Conservation (phyloP, 108 stramenopile species). For the Nitzschia sp. region DNA sequence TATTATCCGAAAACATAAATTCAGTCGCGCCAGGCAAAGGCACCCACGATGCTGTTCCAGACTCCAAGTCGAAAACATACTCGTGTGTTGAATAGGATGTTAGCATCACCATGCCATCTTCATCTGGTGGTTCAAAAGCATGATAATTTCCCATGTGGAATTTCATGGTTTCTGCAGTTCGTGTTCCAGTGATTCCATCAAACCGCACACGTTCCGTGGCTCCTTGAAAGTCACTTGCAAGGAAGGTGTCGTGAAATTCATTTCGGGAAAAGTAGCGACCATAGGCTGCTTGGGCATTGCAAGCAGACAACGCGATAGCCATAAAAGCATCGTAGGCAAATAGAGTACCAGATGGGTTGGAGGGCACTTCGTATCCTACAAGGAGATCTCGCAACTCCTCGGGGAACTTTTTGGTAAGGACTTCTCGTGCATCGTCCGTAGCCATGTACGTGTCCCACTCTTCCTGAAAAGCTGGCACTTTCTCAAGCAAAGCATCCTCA, state of each 20-base stretch:
- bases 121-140: background rate
- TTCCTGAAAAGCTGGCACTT: background rate
- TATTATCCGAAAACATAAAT: background rate
- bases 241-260: background rate
- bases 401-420: background rate
- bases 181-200: background rate
- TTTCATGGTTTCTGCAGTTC: background rate
- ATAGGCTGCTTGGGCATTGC: slow-evolving; percentile 3
- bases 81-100: background rate
- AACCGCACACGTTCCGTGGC: background rate
- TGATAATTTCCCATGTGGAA: background rate
- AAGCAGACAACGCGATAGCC: slow-evolving; percentile 17
- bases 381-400: background rate
- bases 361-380: background rate
- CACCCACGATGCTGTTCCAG: background rate
- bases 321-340: slow-evolving; percentile 15
- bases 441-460: background rate
- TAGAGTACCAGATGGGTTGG: background rate
- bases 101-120: background rate
- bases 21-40: background rate
- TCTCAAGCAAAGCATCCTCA: background rate
- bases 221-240: background rate
- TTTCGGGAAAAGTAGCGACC: background rate
- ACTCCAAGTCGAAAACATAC: background rate
- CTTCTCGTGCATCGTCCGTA: background rate